A percentile compares a stretch with the other conserved stretches of the same genome.
These are phyloP conservation scores for Phytopythium delawarense DNA, from an alignment of 352 stramenopile species.

Conservation along the genomic window DNA sequence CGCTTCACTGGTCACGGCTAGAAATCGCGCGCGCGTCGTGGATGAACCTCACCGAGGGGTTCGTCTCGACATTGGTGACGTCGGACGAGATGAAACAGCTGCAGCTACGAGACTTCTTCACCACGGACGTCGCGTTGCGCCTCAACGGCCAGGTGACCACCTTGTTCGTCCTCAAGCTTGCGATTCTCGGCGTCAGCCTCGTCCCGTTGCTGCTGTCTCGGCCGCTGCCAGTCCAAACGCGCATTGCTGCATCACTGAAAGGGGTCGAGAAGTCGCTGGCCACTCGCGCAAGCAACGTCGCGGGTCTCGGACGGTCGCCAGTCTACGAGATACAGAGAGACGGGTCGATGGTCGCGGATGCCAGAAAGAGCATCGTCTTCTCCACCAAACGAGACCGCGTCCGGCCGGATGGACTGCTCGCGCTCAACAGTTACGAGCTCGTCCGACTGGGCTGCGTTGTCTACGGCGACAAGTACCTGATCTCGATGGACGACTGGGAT, in stretches of 20 bases:
- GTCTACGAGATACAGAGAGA: constrained; percentile 17
- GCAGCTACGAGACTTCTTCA: constrained; percentile 8
- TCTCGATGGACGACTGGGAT: constrained; percentile 9
- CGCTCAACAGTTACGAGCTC: constrained; percentile 5
- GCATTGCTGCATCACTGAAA: background rate
- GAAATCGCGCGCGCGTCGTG: background rate
- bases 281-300: constrained; percentile 21
- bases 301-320: constrained; percentile 19
- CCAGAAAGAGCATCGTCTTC: background rate
- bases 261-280: constrained; percentile 24
- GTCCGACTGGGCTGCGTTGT: constrained; percentile 4
- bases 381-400: background rate
- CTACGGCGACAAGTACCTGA: constrained; percentile 8
- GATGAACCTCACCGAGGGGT: constrained; percentile 7
- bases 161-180: constrained; percentile 12
- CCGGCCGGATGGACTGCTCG: background rate
- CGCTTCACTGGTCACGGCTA: background rate
- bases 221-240: constrained; percentile 2
- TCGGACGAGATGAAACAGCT: constrained; percentile 11
- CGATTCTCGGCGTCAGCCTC: constrained; percentile 10
- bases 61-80: constrained; percentile 6
- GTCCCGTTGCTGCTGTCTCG: constrained; percentile 4
- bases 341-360: background rate
- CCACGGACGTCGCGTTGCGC: constrained; percentile 11
- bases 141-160: constrained; percentile 9